Conservation (phyloP, 192 early-diverging fungal species). For the Coemansia reversa region DNA sequence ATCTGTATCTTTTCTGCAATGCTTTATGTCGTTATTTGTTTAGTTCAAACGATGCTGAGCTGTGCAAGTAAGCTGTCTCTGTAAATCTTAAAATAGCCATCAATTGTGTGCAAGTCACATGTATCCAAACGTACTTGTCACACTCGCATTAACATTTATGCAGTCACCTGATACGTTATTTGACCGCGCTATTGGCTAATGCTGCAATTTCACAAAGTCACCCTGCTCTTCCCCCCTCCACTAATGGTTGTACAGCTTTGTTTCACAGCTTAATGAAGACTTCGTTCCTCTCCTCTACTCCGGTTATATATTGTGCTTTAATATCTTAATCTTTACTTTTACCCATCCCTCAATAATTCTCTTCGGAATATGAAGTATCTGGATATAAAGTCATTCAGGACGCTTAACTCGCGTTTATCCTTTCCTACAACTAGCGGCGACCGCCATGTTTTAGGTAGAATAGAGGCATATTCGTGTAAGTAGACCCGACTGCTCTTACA, state of each 20-base stretch:
- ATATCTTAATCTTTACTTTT: constrained; percentile 2
- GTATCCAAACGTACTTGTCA: too few species aligned
- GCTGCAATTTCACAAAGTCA: constrained; percentile 1
- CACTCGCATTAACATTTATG: too few species aligned
- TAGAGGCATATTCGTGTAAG: constrained; percentile 96
- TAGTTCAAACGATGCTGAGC: too few species aligned
- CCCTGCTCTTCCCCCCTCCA: not conserved
- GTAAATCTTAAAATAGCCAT: too few species aligned
- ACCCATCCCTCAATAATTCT: not conserved
- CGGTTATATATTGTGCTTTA: constrained; percentile 9
- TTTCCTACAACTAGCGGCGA: constrained; percentile 80
- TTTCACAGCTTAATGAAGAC: not conserved
- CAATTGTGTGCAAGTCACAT: not conserved
- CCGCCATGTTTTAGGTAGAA: constrained; percentile 73
- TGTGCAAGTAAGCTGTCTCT: too few species aligned
- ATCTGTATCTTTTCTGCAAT: too few species aligned
- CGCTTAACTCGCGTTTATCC: constrained; percentile 79
- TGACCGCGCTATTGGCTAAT: constrained; percentile 7
- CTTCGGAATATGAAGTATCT: constrained; percentile 79
- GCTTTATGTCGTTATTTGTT: too few species aligned
- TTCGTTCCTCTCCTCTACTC: not conserved
- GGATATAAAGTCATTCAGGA: constrained; percentile 75
- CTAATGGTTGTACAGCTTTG: not conserved
- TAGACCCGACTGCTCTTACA: constrained; percentile 4
- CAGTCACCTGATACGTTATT: constrained; percentile 8